Evolutionary conservation across 768 basidiomycete species (phyloP).

Genomic region (Lentinula raphanica): DNA sequence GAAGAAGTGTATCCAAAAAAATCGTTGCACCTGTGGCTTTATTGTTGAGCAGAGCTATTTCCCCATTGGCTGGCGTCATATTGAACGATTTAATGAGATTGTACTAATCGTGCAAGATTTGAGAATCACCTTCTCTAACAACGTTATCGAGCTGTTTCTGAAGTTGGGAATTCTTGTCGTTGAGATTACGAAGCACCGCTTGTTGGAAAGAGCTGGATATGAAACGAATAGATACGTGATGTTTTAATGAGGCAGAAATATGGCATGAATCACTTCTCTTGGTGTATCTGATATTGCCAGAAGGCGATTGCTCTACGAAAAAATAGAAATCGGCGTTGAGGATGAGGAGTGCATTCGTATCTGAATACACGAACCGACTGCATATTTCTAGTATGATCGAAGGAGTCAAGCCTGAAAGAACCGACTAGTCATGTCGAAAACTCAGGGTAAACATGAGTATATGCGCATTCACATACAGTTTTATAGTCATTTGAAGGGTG

Average conservation of each 20-base stretch:
- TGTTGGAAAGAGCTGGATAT: constrained; percentile 70
- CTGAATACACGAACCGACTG: constrained; percentile 49
- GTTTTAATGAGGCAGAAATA: background rate
- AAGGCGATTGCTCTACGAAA: constrained; percentile 69
- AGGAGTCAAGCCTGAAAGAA: constrained; percentile 75
- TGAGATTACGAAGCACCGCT: constrained; percentile 73
- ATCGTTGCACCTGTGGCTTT: constrained; percentile 54
- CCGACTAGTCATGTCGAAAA: constrained; percentile 48
- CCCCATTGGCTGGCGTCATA: constrained; percentile 57
- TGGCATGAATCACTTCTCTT: constrained; percentile 58
- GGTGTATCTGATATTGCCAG: constrained; percentile 88
- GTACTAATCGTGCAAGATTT: background rate
- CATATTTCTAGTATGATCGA: constrained; percentile 77
- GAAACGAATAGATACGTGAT: constrained; percentile 7
- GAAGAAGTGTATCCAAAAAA: background rate
- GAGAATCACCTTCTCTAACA: constrained; percentile 66
- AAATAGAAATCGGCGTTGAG: background rate
- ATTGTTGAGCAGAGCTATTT: constrained; percentile 62
- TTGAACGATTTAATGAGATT: background rate
- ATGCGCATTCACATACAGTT: constrained; percentile 52
- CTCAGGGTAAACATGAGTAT: constrained; percentile 18
- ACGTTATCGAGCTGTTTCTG: constrained; percentile 86
- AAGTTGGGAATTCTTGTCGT: constrained; percentile 75
- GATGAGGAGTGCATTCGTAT: background rate
- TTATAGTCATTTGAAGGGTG: constrained; percentile 90